Evolutionary conservation across 345 rosid genomes (phyloP).

Genomic region (Brassica incana): DNA sequence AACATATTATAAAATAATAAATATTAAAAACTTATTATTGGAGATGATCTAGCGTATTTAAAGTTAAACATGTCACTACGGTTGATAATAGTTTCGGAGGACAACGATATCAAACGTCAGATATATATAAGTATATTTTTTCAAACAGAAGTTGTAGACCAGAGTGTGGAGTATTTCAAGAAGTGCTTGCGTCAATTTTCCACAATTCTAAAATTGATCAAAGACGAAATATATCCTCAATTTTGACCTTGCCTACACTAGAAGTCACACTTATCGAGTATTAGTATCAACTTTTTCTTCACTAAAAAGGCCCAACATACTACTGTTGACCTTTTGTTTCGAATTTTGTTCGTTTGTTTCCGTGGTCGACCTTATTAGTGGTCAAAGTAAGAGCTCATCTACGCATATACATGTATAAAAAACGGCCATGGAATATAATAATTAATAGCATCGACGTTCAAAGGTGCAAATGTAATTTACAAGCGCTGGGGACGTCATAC

Average conservation of each 20-base stretch:
- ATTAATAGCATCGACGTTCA: background rate
- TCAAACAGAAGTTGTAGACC: background rate
- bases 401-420: background rate
- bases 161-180: background rate
- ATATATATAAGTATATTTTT: background rate
- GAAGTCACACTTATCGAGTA: constrained; percentile 6
- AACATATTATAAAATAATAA: background rate
- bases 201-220: background rate
- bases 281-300: constrained; percentile 10
- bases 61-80: background rate
- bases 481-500: background rate
- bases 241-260: constrained; percentile 6
- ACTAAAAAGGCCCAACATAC: constrained; percentile 17
- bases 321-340: background rate
- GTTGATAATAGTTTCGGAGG: background rate
- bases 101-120: background rate
- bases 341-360: background rate
- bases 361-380: constrained; percentile 7
- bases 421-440: background rate
- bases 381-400: constrained; percentile 14
- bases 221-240: background rate
- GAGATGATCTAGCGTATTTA: background rate
- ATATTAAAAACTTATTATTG: background rate
- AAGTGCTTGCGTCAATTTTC: background rate
- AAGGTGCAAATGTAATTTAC: background rate